phyloP scores from a whole-genome alignment of 2,329 filamentous ascomycete species.

The Aspergillus fischeri region DNA sequence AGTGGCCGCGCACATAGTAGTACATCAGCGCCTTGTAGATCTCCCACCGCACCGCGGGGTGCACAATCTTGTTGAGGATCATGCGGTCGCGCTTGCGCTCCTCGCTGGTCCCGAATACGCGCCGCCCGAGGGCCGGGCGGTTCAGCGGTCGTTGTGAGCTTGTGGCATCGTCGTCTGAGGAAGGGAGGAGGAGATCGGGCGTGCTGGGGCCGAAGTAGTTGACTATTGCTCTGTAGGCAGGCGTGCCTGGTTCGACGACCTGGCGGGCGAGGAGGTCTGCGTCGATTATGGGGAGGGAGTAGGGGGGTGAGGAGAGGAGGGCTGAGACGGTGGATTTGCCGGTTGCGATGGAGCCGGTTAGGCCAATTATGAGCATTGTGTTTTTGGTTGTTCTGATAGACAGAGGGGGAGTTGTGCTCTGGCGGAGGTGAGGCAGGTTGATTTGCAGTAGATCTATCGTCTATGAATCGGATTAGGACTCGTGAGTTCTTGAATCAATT shows the following conservation, averaged over 20 bases:
- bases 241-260: constrained; percentile 88
- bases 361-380: constrained; percentile 84
- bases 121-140: constrained; percentile 73
- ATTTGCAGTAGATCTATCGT: background rate
- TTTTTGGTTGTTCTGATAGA: background rate
- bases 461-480: background rate
- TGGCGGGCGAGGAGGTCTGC: constrained; percentile 88
- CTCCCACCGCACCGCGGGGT: constrained; percentile 79
- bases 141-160: constrained; percentile 61
- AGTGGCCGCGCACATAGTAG: constrained; percentile 69
- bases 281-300: constrained; percentile 87
- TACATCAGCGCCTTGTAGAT: constrained; percentile 73
- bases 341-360: constrained; percentile 95
- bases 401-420: background rate
- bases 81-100: constrained; percentile 67
- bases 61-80: constrained; percentile 83
- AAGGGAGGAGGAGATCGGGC: constrained; percentile 73
- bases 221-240: constrained; percentile 78
- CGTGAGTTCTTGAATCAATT: background rate
- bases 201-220: constrained; percentile 75
- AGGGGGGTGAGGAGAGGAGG: constrained; percentile 73
- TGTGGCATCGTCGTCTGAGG: constrained; percentile 36
- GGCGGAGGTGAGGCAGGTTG: no score
- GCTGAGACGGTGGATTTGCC: constrained; percentile 94
- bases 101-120: constrained; percentile 78